Evolutionary conservation across 257 asterid genomes (phyloP), one percentile per base, ranked within the genome.

Genomic region (Cinchona pubescens): DNA sequence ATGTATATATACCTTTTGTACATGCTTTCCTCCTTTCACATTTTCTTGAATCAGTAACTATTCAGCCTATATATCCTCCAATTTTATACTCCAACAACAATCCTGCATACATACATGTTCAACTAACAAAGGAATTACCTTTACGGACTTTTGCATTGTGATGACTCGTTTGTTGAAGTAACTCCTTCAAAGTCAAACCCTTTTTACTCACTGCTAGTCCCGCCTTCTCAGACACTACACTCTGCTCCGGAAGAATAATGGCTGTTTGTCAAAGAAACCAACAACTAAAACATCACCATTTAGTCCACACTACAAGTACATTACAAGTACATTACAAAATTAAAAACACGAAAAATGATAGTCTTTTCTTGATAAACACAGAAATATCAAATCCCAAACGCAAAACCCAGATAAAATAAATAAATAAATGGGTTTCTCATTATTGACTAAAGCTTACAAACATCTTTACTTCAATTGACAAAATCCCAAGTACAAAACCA

Each of bases 141-240:
- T 86, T 91, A 45, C 99, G 96, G 75, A 87, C 92, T 90, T 91
- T 92, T 18, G 94, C 86, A 85, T 90, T 95, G 83, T 95, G 94
- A 82, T 95, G 99, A 79, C 93, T 87, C 16, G 97, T 87, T 73
- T 95, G 99, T 81, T 95, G 97, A 82, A 95, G 94, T 73, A 95
- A 91, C 93, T 95, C 98, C 88, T 95, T 95, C 58, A 95, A 72
- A 40, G 98, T 92, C 88, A 92, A 83, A 27, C 96, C 96, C 83
- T 91, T 94, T 73, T 74, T 92, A 82, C 94, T 92, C 69, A 90
- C 90, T 7, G 98, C 96, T 75, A 92, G 86, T 66, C 96, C 98
- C 30, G 87, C 79, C 82, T 86, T 95, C 67, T 92, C 97, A 15
- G 97, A 77, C 6, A 86, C 96, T 74, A 95, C 81, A 82, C 97